phyloP scores from a whole-genome alignment of 331 rosid species.

The Acacia concinna region DNA sequence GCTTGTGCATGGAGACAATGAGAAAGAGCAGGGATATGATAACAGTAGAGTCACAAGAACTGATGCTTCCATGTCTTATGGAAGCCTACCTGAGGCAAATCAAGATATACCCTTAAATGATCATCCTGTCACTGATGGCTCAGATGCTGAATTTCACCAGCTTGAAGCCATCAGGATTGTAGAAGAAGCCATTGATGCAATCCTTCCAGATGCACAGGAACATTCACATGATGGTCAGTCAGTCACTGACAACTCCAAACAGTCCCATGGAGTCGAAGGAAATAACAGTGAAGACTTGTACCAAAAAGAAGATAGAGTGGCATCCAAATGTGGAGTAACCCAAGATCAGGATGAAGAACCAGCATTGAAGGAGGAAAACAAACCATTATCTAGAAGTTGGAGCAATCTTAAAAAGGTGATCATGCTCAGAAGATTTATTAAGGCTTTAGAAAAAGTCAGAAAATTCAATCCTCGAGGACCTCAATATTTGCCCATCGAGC shows the following conservation, averaged over 20 bases:
- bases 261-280: slow-evolving; percentile 24
- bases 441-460: slow-evolving; percentile 71
- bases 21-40: slow-evolving; percentile 31
- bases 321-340: slow-evolving; percentile 17
- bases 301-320: slow-evolving; percentile 29
- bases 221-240: slow-evolving; percentile 40
- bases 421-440: slow-evolving; percentile 79
- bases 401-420: slow-evolving; percentile 80
- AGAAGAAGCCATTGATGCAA: slow-evolving; percentile 90
- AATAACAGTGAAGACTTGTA: slow-evolving; percentile 15
- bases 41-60: slow-evolving; percentile 14
- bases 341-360: slow-evolving; percentile 34
- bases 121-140: slow-evolving; percentile 37
- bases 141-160: slow-evolving; percentile 46
- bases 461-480: slow-evolving; percentile 64
- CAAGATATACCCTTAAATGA: slow-evolving; percentile 28
- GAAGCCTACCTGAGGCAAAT: slow-evolving; percentile 27
- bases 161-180: slow-evolving; percentile 81
- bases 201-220: slow-evolving; percentile 59
- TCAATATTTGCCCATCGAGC: slow-evolving; percentile 49
- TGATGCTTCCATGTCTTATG: slow-evolving; percentile 21
- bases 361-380: slow-evolving; percentile 36
- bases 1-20: slow-evolving; percentile 32
- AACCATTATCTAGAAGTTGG: slow-evolving; percentile 64
- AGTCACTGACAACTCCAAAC: slow-evolving; percentile 26